Conservation (phyloP, 805 yeast species). For the Candida hispaniensis region DNA sequence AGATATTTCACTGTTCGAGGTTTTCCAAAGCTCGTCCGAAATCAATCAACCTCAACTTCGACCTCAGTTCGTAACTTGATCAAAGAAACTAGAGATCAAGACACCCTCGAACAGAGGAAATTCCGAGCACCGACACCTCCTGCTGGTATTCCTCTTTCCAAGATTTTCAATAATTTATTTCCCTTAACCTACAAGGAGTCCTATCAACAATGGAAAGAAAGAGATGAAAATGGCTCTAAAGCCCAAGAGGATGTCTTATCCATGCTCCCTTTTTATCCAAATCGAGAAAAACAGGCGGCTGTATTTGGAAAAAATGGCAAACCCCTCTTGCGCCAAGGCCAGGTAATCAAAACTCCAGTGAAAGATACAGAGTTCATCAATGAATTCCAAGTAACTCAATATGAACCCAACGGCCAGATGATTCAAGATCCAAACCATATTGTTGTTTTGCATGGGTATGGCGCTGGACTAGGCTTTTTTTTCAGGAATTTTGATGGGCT, state of each 20-base stretch:
- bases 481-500: conserved; percentile 54
- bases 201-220: conserved; percentile 35
- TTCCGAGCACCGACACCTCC: conserved; percentile 29
- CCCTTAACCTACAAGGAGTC: conserved; percentile 33
- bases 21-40: too few species aligned
- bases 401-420: conserved; percentile 16
- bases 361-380: conserved; percentile 48
- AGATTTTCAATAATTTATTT: conserved; percentile 25
- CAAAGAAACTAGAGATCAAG: too few species aligned
- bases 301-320: not conserved
- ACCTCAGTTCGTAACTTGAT: too few species aligned
- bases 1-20: too few species aligned
- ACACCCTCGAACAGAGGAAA: too few species aligned
- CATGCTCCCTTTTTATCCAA: conserved; percentile 39
- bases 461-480: conserved; percentile 80
- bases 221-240: conserved; percentile 26
- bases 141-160: conserved; percentile 27
- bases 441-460: conserved; percentile 83
- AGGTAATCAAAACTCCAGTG: conserved; percentile 42
- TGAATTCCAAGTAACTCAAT: conserved; percentile 49
- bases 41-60: too few species aligned
- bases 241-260: conserved; percentile 46
- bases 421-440: conserved; percentile 40
- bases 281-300: conserved; percentile 1
- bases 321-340: conserved; percentile 22